Evolutionary conservation across 108 stramenopile genomes (phyloP), one percentile per base, ranked within the genome.

Genomic region (Nitzschia sp.): DNA sequence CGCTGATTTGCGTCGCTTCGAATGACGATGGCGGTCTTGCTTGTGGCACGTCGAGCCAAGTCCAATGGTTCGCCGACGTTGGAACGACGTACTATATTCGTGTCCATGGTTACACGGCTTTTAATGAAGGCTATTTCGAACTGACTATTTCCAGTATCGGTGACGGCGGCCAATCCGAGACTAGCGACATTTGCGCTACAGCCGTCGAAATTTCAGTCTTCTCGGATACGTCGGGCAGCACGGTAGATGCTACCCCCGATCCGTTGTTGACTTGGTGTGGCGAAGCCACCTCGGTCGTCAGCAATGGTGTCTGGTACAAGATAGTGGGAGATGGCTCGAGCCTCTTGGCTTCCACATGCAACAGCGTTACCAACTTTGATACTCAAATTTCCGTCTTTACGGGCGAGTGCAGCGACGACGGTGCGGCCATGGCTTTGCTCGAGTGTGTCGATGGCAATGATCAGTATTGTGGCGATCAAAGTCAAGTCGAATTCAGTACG

Each of bases 391-490:
- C 61, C 36, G 36, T 63, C 18, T 63, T 46, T 31, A 34, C 29
- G 23, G 58, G 58, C 4, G 58, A 30, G 6, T 59, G 58, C 26
- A 29, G 29, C 11, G 35, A 48, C 6, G 23, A 24, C 4, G 68
- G 67, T 28, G 46, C 67, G 11, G 29, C 46, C 28, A 35, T 28
- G 26, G 18, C 57, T 17, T 54, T 23, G 25, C 17, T 64, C n/a
- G 18, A 54, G 23, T 71, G 70, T 35, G 13, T 71, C 26, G 60
- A 8, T 19, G 60, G 56, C n/a, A 61, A 62, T 58, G 59, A 61
- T 36, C 13, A 64, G 15, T 29, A 23, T 24, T 64, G 64, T 64
- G 64, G 46, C 25, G 18, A 18, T 15, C 26, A 27, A 8, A 49
- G 47, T 18, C 17, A 15, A 24, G 27, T 48, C 17, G 25, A 47